Evolutionary conservation across 805 yeast species (phyloP).

Genomic region (Metschnikowia aberdeeniae): DNA sequence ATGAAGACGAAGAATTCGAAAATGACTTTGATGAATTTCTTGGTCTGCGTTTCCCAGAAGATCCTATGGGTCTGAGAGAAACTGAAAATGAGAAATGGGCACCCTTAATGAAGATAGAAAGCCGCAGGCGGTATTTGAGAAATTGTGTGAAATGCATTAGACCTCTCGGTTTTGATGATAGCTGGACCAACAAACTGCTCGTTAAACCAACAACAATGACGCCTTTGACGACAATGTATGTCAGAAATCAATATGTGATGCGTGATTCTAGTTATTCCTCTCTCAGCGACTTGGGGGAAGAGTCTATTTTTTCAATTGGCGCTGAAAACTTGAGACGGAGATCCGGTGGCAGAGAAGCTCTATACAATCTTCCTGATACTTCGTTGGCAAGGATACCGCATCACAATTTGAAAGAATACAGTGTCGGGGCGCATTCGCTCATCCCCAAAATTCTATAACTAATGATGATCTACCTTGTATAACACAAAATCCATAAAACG

Average conservation of each 20-base stretch:
- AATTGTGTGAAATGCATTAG: slow-evolving; percentile 56
- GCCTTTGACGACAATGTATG: slow-evolving; percentile 17
- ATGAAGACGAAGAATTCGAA: slow-evolving; percentile 24
- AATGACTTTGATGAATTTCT: slow-evolving; percentile 4
- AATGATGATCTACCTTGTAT: not conserved
- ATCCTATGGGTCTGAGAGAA: not conserved
- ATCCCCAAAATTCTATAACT: slow-evolving; percentile 13
- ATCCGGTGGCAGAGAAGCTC: slow-evolving; percentile 2
- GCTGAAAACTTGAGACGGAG: not conserved
- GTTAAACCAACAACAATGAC: slow-evolving; percentile 36
- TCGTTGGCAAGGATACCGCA: slow-evolving; percentile 13
- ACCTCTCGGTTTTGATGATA: slow-evolving; percentile 47
- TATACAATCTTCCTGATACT: slow-evolving; percentile 8
- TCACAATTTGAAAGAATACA: slow-evolving; percentile 16
- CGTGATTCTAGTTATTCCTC: slow-evolving; percentile 5
- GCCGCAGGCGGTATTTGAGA: slow-evolving; percentile 40
- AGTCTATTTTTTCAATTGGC: not conserved
- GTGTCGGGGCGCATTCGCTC: slow-evolving; percentile 16
- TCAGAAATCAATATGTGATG: slow-evolving; percentile 3
- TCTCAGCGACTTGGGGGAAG: not conserved
- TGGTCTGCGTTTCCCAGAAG: not conserved
- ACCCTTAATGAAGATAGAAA: slow-evolving; percentile 37
- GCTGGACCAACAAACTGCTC: slow-evolving; percentile 49
- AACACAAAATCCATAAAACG: not conserved
- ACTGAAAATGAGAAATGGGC: slow-evolving; percentile 39